phyloP scores from a whole-genome alignment of 2,329 filamentous ascomycete species.

The Paramyrothecium sp. region DNA sequence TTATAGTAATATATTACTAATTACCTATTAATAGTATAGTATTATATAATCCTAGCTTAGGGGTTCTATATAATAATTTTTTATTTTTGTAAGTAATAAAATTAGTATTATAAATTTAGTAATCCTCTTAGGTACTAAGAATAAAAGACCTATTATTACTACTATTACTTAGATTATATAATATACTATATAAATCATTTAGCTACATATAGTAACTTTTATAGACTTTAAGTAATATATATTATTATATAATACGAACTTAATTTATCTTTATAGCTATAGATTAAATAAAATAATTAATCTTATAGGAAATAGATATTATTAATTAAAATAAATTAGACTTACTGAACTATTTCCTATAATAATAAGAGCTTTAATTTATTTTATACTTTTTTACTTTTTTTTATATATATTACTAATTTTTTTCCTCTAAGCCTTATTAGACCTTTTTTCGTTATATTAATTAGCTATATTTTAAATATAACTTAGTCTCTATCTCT shows the following conservation, averaged over 20 bases:
- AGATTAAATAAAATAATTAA: too few species aligned
- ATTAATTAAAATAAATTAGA: too few species aligned
- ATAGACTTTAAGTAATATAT: not conserved
- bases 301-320: too few species aligned
- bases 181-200: not conserved
- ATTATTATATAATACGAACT: conserved; percentile 1
- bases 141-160: too few species aligned
- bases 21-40: not conserved
- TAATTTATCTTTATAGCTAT: too few species aligned
- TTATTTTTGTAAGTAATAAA: too few species aligned
- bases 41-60: not conserved
- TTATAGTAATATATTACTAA: not conserved
- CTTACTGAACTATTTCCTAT: too few species aligned
- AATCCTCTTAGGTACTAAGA: too few species aligned
- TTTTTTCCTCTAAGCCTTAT: not conserved
- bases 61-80: not conserved
- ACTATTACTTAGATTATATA: too few species aligned
- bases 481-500: too few species aligned
- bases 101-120: not conserved
- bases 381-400: not conserved
- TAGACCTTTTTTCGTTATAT: not conserved
- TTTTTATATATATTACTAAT: conserved; percentile 1
- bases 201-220: not conserved
- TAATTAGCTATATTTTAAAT: too few species aligned
- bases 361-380: not conserved